Conservation (phyloP, 805 yeast species). For the Metschnikowia arizonensis region DNA sequence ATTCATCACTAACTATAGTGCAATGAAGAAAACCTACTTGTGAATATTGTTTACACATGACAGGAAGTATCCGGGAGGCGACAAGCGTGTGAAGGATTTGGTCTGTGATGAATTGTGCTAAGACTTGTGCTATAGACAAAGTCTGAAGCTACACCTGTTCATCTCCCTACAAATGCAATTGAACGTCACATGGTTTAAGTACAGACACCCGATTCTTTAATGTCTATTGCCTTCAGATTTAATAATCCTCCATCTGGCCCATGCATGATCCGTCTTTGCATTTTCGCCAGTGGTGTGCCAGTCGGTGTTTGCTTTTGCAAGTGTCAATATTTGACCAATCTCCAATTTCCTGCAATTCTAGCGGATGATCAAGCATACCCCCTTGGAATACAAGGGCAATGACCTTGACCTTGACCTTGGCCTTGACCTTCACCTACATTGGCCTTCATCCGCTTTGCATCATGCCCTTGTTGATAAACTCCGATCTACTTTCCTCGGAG, state of each 20-base stretch:
- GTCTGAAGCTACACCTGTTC: not conserved
- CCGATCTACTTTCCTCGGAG: slow-evolving; percentile 21
- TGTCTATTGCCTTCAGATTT: slow-evolving; percentile 24
- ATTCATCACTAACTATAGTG: slow-evolving; percentile 24
- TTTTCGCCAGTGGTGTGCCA: slow-evolving; percentile 25
- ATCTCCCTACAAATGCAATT: slow-evolving; percentile 22
- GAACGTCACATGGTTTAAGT: slow-evolving; percentile 21
- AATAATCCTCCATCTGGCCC: slow-evolving; percentile 24
- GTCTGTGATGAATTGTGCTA: too few relatives aligned
- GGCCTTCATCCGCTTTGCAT: slow-evolving; percentile 31
- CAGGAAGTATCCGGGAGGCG: too few relatives aligned
- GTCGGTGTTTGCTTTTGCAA: slow-evolving; percentile 23
- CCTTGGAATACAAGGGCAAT: slow-evolving; percentile 1
- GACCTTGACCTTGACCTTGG: slow-evolving; percentile 16
- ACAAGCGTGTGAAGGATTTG: not conserved
- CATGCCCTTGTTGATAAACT: slow-evolving; percentile 24
- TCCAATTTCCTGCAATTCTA: slow-evolving; percentile 16
- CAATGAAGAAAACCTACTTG: slow-evolving; percentile 30
- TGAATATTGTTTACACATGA: slow-evolving; percentile 32
- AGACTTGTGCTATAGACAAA: too few relatives aligned
- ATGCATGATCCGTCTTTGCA: slow-evolving; percentile 25
- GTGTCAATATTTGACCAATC: slow-evolving; percentile 25
- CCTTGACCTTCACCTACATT: slow-evolving; percentile 26
- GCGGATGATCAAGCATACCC: slow-evolving; percentile 6
- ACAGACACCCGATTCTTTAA: slow-evolving; percentile 28